Conservation (phyloP, 306 rosid species). For the Vigna mungo region DNA sequence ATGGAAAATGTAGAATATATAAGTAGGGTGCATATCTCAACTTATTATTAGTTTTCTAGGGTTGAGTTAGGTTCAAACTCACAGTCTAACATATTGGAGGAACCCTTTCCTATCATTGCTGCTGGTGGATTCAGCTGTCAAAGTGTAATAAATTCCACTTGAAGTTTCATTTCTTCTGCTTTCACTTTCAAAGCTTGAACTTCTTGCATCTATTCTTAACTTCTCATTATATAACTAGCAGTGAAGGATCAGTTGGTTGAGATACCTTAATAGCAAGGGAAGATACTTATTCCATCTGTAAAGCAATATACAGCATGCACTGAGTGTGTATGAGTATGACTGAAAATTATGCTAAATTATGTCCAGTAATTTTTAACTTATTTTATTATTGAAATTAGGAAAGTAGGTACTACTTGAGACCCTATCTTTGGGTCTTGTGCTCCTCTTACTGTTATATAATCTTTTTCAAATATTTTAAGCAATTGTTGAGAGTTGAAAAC, state of each 20-base stretch:
- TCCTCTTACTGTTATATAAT: background rate
- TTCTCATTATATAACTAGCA: slow-evolving; percentile 16
- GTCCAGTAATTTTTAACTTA: background rate
- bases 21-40: no score
- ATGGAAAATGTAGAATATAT: no score
- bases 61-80: no score
- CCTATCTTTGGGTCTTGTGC: background rate
- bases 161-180: slow-evolving; percentile 23
- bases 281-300: background rate
- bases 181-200: slow-evolving; percentile 3
- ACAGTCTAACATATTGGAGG: background rate
- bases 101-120: slow-evolving; percentile 21
- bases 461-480: no score
- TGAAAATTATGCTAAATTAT: background rate
- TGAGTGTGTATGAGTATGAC: background rate
- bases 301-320: background rate
- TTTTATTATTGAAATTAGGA: background rate
- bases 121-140: background rate
- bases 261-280: background rate
- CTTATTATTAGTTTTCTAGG: no score
- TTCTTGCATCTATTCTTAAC: slow-evolving; percentile 29
- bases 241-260: background rate
- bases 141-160: background rate
- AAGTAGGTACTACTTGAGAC: background rate
- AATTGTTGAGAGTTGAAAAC: background rate